Evolutionary conservation across 2,329 filamentous ascomycete species (phyloP).

Genomic region (Penicillium capsulatum): DNA sequence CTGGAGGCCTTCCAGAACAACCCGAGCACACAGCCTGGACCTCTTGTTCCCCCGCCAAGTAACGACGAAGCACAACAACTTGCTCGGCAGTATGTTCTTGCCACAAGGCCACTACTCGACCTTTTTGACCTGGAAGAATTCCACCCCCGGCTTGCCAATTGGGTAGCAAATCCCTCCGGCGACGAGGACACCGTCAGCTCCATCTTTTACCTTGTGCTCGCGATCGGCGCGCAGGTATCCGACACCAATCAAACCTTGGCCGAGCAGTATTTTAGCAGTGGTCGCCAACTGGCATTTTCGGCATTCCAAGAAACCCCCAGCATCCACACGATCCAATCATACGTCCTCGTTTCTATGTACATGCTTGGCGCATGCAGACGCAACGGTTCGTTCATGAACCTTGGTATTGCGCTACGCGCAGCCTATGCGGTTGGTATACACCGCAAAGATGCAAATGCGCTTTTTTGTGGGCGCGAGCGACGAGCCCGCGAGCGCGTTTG

Average conservation of each 20-base stretch:
- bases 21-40: conserved; percentile 27
- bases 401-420: conserved; percentile 50
- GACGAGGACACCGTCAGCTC: conserved; percentile 44
- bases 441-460: conserved; percentile 49
- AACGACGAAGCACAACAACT: conserved; percentile 41
- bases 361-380: conserved; percentile 51
- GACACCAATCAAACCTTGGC: conserved; percentile 40
- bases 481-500: conserved; percentile 48
- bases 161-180: conserved; percentile 35
- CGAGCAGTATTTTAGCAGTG: conserved; percentile 48
- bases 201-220: conserved; percentile 50
- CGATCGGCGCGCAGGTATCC: conserved; percentile 46
- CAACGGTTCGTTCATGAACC: conserved; percentile 52
- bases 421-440: conserved; percentile 53
- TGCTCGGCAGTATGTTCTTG: conserved; percentile 43
- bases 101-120: conserved; percentile 48
- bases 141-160: conserved; percentile 36
- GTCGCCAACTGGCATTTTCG: conserved; percentile 43
- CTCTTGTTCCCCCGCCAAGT: conserved; percentile 29
- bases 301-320: conserved; percentile 49
- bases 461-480: conserved; percentile 44
- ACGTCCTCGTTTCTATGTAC: conserved; percentile 50
- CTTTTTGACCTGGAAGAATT: conserved; percentile 48
- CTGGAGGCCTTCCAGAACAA: conserved; percentile 39
- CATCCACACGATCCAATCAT: conserved; percentile 50